Evolutionary conservation across 2,329 filamentous ascomycete genomes (phyloP).

Genomic region (Scytalidium lignicola): DNA sequence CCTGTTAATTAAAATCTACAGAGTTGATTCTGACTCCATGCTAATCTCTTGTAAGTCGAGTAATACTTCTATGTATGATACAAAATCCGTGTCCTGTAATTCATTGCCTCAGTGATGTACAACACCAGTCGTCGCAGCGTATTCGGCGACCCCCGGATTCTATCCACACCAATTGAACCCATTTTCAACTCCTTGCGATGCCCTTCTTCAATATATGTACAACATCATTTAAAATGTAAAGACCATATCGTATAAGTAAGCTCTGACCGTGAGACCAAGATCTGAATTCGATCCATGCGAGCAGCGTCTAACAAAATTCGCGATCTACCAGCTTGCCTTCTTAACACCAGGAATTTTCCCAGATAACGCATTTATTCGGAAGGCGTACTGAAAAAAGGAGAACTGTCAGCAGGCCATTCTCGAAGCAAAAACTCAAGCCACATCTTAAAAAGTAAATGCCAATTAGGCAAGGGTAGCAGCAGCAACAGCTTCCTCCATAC

Average conservation of each 20-base stretch:
- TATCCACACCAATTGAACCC: too few species aligned
- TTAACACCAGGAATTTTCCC: constrained; percentile 87
- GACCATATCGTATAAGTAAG: background rate
- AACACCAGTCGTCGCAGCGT: too few species aligned
- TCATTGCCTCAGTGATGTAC: too few species aligned
- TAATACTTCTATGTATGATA: too few species aligned
- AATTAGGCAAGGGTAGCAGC: too few species aligned
- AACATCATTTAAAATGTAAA: background rate
- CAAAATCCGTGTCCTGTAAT: too few species aligned
- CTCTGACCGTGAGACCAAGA: background rate
- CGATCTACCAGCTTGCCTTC: constrained; percentile 89
- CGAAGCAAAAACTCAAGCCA: background rate
- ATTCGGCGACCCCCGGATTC: too few species aligned
- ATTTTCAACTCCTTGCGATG: too few species aligned
- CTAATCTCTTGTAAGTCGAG: too few species aligned
- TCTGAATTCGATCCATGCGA: background rate
- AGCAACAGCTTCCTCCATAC: too few species aligned
- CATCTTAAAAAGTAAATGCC: too few species aligned
- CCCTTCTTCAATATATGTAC: background rate
- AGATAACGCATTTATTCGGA: constrained; percentile 80
- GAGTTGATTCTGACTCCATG: too few species aligned
- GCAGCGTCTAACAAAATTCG: background rate
- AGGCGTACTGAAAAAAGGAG: constrained; percentile 67
- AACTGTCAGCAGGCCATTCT: constrained; percentile 14
- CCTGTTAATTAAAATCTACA: background rate